Evolutionary conservation across 1,284 basidiomycete genomes (phyloP).

Genomic region (Sanghuangporus baumii): DNA sequence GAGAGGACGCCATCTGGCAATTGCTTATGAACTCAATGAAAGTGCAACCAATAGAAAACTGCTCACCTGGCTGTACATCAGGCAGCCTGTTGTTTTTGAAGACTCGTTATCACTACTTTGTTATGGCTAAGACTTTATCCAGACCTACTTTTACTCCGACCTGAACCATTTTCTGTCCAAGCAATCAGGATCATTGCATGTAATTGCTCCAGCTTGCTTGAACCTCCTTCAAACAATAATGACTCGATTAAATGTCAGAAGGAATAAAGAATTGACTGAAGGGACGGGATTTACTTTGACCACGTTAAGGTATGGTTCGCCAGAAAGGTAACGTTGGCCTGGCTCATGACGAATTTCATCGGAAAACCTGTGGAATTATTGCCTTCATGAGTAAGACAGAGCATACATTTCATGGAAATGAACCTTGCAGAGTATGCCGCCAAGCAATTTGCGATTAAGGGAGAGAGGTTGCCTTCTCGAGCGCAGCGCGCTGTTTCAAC

Average conservation of each 20-base stretch:
- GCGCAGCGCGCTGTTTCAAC: neutral
- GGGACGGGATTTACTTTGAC: constrained; percentile 1
- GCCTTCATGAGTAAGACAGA: neutral
- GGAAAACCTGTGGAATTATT: constrained; percentile 4
- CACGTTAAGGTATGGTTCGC: neutral
- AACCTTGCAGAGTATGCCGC: constrained; percentile 13
- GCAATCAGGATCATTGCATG: constrained; percentile 9
- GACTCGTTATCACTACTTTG: neutral
- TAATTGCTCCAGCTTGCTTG: constrained; percentile 1
- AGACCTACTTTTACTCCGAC: constrained; percentile 3
- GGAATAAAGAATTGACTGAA: neutral
- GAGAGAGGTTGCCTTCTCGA: neutral
- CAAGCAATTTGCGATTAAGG: constrained; percentile 10
- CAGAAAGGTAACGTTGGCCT: constrained; percentile 5
- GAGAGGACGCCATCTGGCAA: constrained; percentile 1
- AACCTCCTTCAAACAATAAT: neutral
- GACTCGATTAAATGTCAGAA: neutral
- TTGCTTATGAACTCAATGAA: neutral
- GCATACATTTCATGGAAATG: neutral
- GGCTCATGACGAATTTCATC: constrained; percentile 4
- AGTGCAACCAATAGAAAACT: neutral
- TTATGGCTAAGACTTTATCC: neutral
- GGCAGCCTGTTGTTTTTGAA: neutral
- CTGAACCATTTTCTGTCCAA: constrained; percentile 12
- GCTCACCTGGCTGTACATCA: constrained; percentile 9